A percentile compares a stretch with the other conserved stretches of the same genome.
These are phyloP conservation scores for Talaromyces sp. DNA, from an alignment of 2,329 filamentous ascomycete species.

Conservation along the genomic window DNA sequence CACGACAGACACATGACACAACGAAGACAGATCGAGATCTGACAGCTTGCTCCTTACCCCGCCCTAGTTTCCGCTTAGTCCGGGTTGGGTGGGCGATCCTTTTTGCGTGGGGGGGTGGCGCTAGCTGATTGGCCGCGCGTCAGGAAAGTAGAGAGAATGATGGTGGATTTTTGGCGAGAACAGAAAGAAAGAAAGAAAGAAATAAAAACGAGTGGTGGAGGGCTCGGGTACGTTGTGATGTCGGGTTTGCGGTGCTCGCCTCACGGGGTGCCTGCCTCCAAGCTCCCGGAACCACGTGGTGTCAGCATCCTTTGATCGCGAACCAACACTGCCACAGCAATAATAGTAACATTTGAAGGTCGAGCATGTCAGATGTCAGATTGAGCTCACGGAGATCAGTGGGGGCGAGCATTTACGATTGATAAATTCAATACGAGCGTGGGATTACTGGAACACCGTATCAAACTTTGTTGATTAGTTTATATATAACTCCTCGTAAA, in stretches of 20 bases:
- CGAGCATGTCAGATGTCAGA: background rate
- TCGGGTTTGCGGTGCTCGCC: background rate
- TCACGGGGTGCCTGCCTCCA: too few relatives aligned
- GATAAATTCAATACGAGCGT: too few relatives aligned
- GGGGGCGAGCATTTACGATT: too few relatives aligned
- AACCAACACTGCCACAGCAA: background rate
- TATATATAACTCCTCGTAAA: too few relatives aligned
- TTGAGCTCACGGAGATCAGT: background rate
- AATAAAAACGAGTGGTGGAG: too few relatives aligned
- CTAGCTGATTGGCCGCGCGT: constrained; percentile 4
- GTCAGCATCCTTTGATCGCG: background rate
- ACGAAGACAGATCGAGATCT: constrained; percentile 10
- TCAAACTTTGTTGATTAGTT: too few relatives aligned
- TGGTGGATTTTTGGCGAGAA: too few relatives aligned
- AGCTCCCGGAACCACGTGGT: background rate
- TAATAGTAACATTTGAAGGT: background rate
- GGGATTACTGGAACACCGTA: too few relatives aligned
- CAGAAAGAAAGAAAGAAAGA: too few relatives aligned
- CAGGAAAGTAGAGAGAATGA: background rate
- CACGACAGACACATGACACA: constrained; percentile 10
- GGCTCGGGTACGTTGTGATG: too few relatives aligned
- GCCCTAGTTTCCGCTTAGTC: constrained; percentile 10
- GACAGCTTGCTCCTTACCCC: constrained; percentile 12
- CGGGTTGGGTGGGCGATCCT: constrained; percentile 9
- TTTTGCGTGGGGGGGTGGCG: constrained; percentile 2